Percentiles rank a stretch among this genome's conserved stretches.
phyloP scores from a whole-genome alignment of 1,139 yeast species.

The Pichia sp. region DNA sequence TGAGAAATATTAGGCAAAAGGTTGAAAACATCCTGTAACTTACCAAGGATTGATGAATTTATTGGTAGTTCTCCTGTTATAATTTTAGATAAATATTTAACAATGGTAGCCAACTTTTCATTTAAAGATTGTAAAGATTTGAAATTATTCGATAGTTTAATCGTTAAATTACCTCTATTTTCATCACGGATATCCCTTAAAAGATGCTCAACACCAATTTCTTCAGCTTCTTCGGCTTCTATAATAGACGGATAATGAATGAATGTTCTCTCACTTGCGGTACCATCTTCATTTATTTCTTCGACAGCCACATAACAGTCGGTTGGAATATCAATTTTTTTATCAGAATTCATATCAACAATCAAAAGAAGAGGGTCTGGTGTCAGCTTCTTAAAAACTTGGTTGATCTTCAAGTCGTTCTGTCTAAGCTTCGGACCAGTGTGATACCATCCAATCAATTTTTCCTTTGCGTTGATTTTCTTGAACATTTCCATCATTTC shows the following conservation, averaged over 20 bases:
- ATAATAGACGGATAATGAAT: slow-evolving; percentile 87
- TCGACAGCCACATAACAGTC: slow-evolving; percentile 93
- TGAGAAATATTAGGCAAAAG: slow-evolving; percentile 73
- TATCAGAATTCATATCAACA: slow-evolving; percentile 83
- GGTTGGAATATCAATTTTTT: slow-evolving; percentile 80
- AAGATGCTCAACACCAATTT: slow-evolving; percentile 95
- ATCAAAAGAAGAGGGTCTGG: slow-evolving; percentile 78
- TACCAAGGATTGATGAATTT: slow-evolving; percentile 85
- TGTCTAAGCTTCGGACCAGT: slow-evolving; percentile 90
- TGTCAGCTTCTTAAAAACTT: slow-evolving; percentile 76
- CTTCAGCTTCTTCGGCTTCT: slow-evolving; percentile 98
- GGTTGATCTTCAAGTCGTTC: slow-evolving; percentile 87
- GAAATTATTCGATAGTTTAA: slow-evolving; percentile 80
- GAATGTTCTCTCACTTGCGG: slow-evolving; percentile 87
- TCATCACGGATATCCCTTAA: slow-evolving; percentile 92
- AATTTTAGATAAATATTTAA: slow-evolving; percentile 71
- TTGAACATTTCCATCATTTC: slow-evolving; percentile 97
- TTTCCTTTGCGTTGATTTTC: slow-evolving; percentile 94
- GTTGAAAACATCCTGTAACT: slow-evolving; percentile 90
- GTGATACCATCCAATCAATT: slow-evolving; percentile 96
- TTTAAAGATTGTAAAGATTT: slow-evolving; percentile 84
- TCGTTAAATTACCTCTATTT: slow-evolving; percentile 88
- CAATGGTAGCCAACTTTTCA: slow-evolving; percentile 72
- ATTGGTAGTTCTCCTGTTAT: slow-evolving; percentile 68
- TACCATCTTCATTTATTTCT: slow-evolving; percentile 95